phyloP scores from a whole-genome alignment of 495 filamentous ascomycete genomes.

The Evernia prunastri region DNA sequence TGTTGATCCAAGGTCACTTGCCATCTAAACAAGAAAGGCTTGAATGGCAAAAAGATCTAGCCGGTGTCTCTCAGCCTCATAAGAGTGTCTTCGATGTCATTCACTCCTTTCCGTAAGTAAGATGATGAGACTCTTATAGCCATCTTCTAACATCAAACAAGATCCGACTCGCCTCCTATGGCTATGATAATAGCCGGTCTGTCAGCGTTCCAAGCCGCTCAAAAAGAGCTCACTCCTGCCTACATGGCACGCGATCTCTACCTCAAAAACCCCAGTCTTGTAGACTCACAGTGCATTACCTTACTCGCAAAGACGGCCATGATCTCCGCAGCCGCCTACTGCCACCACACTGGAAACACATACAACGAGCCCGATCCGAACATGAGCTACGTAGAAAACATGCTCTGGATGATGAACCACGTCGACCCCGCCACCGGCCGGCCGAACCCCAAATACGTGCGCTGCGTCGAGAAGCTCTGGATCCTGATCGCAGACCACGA shows the following conservation, averaged over 20 bases:
- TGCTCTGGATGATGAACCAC: conserved; percentile 40
- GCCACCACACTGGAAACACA: conserved; percentile 33
- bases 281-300: conserved; percentile 39
- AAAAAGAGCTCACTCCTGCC: conserved; percentile 35
- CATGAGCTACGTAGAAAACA: conserved; percentile 38
- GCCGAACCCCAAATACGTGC: conserved; percentile 33
- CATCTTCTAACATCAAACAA: neutral
- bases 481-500: conserved; percentile 48
- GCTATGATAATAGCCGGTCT: conserved; percentile 39
- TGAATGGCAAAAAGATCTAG: conserved; percentile 33
- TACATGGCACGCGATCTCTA: conserved; percentile 36
- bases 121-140: neutral
- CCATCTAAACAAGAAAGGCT: conserved; percentile 35
- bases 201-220: conserved; percentile 37
- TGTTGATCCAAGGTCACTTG: conserved; percentile 42
- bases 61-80: neutral
- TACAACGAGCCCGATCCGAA: conserved; percentile 36
- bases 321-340: conserved; percentile 36
- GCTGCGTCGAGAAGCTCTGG: conserved; percentile 37
- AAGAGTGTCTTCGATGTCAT: conserved; percentile 16
- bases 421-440: conserved; percentile 32
- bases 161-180: conserved; percentile 19
- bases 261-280: conserved; percentile 29
- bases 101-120: neutral
- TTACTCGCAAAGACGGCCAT: conserved; percentile 36